These are phyloP conservation scores for Fusarium sp. DNA, from an alignment of 2,329 filamentous ascomycete genomes.

Conservation along the genomic window DNA sequence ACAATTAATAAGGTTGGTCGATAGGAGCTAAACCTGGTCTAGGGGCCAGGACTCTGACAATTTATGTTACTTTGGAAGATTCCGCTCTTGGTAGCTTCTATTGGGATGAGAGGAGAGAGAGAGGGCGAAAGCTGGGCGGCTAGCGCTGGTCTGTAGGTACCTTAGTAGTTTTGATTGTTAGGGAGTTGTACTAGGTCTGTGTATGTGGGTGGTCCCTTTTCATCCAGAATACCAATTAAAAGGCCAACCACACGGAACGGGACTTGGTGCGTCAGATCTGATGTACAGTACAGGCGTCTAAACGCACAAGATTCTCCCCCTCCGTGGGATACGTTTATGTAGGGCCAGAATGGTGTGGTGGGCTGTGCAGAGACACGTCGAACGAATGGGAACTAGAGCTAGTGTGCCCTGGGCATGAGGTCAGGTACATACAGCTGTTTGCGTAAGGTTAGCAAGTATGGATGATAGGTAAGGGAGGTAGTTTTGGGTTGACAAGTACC, in stretches of 20 bases:
- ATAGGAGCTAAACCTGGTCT: slow-evolving; percentile 11
- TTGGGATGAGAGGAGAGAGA: neutral
- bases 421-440: neutral
- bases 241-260: slow-evolving; percentile 15
- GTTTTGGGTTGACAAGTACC: neutral
- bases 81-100: neutral
- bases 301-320: slow-evolving; percentile 1
- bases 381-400: slow-evolving; percentile 27
- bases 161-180: neutral
- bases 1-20: slow-evolving; percentile 29
- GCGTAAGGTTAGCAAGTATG: neutral
- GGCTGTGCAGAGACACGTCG: slow-evolving; percentile 41
- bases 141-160: neutral
- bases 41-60: neutral
- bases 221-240: slow-evolving; percentile 33
- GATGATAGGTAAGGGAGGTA: neutral
- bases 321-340: neutral
- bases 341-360: slow-evolving; percentile 26
- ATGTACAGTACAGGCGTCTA: slow-evolving; percentile 9
- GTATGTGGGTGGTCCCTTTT: slow-evolving; percentile 20
- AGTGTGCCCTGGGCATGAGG: neutral
- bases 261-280: slow-evolving; percentile 11
- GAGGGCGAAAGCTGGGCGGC: slow-evolving; percentile 11
- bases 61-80: slow-evolving; percentile 12
- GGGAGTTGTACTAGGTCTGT: neutral